Evolutionary conservation across 192 early-diverging fungal genomes (phyloP), one percentile per base, ranked within the genome.

Genomic region (Backusella luteola): DNA sequence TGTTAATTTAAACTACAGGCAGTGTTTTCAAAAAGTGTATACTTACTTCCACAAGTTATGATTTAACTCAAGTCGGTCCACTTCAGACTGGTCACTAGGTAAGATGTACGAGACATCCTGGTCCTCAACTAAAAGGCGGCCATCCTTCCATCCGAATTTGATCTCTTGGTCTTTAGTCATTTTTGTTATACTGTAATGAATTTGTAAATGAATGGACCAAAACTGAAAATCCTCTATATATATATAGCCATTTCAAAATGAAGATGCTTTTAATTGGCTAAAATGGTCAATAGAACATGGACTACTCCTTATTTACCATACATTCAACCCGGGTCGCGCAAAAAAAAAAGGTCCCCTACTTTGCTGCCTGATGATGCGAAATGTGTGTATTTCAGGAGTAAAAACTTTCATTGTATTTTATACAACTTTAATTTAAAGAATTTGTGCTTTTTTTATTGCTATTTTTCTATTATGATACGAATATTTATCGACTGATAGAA

Each of bases 21-120:
- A 59, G 0, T 53, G 35, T 9, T 4, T 26, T 17, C 5, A 34
- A 38, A n/a, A 26, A 29, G 32, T 1, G 14, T 6, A 44, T 6
- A 77, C 69, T 79, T 79, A 74, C 73, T 66, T 74, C 76, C 76
- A 77, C 32, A 81, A 49, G n/a, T 56, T 52, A 42, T 78, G 76
- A 38, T 81, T 81, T 26, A 81, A 34, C 1, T 77, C 32, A 2
- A 81, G 76, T 15, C 80, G 73, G 11, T 76, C 72, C 6, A 74
- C 77, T 71, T 81, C 80, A 7, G 42, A 35, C 23, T 35, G 44
- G 53, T 81, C 76, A 67, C 80, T 81, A 1, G 80, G 80, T 52
- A 81, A 42, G 1, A 81, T 71, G 32, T 81, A 81, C 7, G 76
- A 52, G 7, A 77, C 34, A 59, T 53, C 59, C 41, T 77, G 29